Percentiles rank a stretch among this genome's conserved stretches.
Conservation (phyloP, 2,329 filamentous ascomycete species). For the Cytospora mali region DNA sequence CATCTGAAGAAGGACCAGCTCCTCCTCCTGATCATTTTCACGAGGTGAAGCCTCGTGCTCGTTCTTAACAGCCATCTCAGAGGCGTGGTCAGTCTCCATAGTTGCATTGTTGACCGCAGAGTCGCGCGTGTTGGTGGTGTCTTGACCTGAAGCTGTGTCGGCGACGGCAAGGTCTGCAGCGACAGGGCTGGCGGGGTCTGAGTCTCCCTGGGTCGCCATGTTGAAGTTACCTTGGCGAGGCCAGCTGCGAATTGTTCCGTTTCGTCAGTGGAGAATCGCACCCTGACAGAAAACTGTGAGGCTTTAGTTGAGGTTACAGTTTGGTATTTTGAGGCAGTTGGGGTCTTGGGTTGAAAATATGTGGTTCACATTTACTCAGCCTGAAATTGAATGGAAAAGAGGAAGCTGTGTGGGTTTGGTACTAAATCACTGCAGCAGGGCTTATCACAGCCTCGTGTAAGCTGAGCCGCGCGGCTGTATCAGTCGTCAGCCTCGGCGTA, state of each 20-base stretch:
- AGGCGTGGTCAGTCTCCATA: neutral
- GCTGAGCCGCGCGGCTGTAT: neutral
- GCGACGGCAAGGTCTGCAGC: neutral
- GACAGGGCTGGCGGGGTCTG: neutral
- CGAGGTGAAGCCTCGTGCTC: neutral
- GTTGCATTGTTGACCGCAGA: neutral
- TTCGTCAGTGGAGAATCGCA: neutral
- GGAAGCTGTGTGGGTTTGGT: neutral
- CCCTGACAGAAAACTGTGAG: neutral
- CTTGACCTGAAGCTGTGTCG: neutral
- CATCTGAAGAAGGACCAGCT: neutral
- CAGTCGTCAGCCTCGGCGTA: neutral
- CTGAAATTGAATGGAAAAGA: too few relatives aligned
- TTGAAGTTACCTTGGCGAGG: neutral
- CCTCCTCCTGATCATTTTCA: neutral
- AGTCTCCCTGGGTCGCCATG: neutral
- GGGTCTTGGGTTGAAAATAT: too few relatives aligned
- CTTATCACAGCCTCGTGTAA: neutral
- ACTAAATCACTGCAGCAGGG: neutral
- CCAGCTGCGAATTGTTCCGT: neutral
- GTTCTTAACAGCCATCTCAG: neutral
- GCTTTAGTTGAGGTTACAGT: neutral
- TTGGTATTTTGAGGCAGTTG: neutral
- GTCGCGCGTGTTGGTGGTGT: neutral
- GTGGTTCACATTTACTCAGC: too few relatives aligned